Evolutionary conservation across 768 basidiomycete genomes (phyloP).

Genomic region (Cantharellus anzutake): DNA sequence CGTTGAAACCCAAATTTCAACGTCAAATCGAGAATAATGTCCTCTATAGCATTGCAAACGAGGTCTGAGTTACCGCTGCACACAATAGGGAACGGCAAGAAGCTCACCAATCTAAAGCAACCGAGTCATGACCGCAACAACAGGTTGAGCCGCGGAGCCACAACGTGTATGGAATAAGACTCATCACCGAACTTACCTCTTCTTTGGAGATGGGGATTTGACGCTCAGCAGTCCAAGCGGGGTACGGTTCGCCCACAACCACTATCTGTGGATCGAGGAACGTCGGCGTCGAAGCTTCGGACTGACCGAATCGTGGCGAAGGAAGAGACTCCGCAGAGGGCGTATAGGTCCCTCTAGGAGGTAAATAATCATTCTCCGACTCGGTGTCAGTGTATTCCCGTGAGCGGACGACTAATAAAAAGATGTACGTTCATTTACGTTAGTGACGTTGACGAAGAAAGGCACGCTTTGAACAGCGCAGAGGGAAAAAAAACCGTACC

Average conservation of each 20-base stretch:
- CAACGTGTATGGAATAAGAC: not conserved
- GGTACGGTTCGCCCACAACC: conserved; percentile 65
- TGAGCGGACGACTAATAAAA: not conserved
- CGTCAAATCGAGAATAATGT: conserved; percentile 89
- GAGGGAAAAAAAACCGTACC: not conserved
- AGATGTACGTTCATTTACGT: not conserved
- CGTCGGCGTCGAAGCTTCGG: conserved; percentile 56
- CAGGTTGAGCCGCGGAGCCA: not conserved
- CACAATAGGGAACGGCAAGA: no score
- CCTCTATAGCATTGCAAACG: conserved; percentile 49
- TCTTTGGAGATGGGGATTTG: conserved; percentile 97
- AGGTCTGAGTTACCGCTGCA: no score
- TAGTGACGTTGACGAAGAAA: not conserved
- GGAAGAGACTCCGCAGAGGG: conserved; percentile 58
- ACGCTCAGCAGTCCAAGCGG: conserved; percentile 83
- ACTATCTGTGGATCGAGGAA: conserved; percentile 40
- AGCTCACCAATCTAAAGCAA: no score
- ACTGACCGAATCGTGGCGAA: conserved; percentile 36
- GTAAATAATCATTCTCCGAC: conserved; percentile 50
- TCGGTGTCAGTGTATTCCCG: conserved; percentile 40
- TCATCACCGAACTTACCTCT: conserved; percentile 9
- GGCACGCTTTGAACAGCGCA: not conserved
- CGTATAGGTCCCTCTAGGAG: conserved; percentile 34
- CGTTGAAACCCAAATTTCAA: conserved; percentile 98
- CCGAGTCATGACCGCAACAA: no score